Evolutionary conservation across 257 asterid species (phyloP), one percentile per base, ranked within the genome.

Genomic region (Nicotiana tabacum): DNA sequence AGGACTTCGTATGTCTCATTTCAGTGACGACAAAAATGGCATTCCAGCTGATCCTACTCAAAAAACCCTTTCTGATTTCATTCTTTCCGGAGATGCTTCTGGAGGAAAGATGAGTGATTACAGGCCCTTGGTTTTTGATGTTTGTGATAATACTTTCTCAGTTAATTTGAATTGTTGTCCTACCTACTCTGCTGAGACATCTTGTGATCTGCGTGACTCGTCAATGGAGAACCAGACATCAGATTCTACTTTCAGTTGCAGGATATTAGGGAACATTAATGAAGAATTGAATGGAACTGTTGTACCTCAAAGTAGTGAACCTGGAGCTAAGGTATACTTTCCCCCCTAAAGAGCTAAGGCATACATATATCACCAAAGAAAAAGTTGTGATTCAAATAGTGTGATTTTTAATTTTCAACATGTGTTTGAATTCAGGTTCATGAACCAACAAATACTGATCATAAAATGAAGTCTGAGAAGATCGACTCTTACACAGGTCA

Each of bases 1-100:
- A 96, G 99, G 99, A 82, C 87, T 96, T 77, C 93, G 98, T 57
- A 90, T 96, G 91, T 93, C 98, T 81, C 93, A 96, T 81, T 91
- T 96, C 84, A 87, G 66, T 85, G 97, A 94, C 67, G 93, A 93
- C 58, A 82, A 85, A 70, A 91, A 89, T 84, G 90, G 89, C 29
- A 84, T 62, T 81, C 82, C 86, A 77, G 48, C 85, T 76, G 98
- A 93, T 87, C 98, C 97, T 30, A 93, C 92, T 72, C 99, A 96
- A 81, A 96, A 86, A 89, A 93, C 98, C 12, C 95, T 96, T 35
- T 86, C 90, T 46, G 88, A 77, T 88, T 94, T 91, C 87, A 82
- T 92, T 66, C 81, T 90, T 77, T 77, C 91, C 4, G 89, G 92
- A 81, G 87, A 86, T 83, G 76, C 90, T 80, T 81, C 87, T 43